Base-by-base conservation (phyloP, 306 rosid species). In the Dryas octopetala region DNA sequence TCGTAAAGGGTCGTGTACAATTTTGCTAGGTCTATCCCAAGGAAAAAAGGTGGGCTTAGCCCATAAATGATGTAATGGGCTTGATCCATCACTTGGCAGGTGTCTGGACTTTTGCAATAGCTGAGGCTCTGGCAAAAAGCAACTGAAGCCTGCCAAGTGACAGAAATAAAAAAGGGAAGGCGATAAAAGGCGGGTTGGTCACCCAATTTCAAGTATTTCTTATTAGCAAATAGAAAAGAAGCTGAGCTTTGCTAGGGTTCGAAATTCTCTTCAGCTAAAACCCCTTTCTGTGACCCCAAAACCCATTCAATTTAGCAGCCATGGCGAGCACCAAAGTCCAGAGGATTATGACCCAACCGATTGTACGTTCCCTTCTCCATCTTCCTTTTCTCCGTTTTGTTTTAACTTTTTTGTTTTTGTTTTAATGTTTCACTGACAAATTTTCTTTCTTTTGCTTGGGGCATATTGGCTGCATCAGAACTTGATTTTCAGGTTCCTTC, bases 291-390 rank as follows among this genome's bases (percentile, higher is more conserved):
- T 23, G 26, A 32, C 47, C 16, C 4, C 14, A 64, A 62, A 53
- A 26, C 19, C 38, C 49, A 13, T 62, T 5, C 13, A 64, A 55
- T 40, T 70, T 15, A 44, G 79, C 75, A 84, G 85, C 88, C 79
- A 92, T 92, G 97, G 96, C 97, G 72, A 92, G 97, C 85, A 90
- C 97, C 76, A 92, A 92, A 81, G 97, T 92, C 61, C 96, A 92
- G 93, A 81, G 97, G 93, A 91, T 92, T 78, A 92, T 92, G 97
- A 92, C 96, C 85, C 97, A 92, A 52, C 97, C 96, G 45, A 92
- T 92, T 62, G 97, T 90, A 76, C 9, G 84, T 64, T 67, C 49
- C 59, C 70, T 58, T 77, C 41, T 73, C 55, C 8, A 3, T 44
- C 38, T 49, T 40, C 17, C 0, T 26, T 51, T 28, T 62, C 17